A percentile compares a stretch with the other conserved stretches of the same genome.
phyloP scores from a whole-genome alignment of 2,329 filamentous ascomycete genomes.

The Exophiala sideris region DNA sequence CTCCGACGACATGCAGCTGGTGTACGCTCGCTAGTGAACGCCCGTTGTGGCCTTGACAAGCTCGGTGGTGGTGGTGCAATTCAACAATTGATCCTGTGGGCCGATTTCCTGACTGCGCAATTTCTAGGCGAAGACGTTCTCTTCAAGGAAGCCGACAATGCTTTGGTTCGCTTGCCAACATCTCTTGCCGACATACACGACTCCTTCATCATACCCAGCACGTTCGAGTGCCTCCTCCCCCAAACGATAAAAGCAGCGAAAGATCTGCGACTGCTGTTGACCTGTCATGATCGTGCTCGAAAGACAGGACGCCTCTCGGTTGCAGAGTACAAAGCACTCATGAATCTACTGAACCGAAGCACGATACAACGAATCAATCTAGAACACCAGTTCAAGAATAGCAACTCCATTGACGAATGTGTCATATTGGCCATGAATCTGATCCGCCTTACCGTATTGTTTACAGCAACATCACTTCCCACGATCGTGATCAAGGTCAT shows the following conservation, averaged over 20 bases:
- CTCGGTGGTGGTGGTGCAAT: slow-evolving; percentile 1
- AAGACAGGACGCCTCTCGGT: slow-evolving; percentile 2
- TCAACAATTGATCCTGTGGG: slow-evolving; percentile 10
- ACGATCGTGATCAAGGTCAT: slow-evolving; percentile 7
- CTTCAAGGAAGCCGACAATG: not conserved
- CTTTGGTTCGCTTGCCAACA: not conserved
- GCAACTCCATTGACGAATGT: slow-evolving; percentile 3
- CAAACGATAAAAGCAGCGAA: slow-evolving; percentile 5
- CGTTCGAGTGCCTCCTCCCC: not conserved
- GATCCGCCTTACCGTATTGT: slow-evolving; percentile 6
- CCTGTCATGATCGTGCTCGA: slow-evolving; percentile 5
- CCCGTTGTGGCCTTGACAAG: slow-evolving; percentile 2
- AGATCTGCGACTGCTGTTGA: slow-evolving; percentile 5
- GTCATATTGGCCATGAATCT: slow-evolving; percentile 12
- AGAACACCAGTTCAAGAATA: not conserved
- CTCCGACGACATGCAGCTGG: slow-evolving; percentile 8
- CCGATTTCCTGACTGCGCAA: slow-evolving; percentile 11
- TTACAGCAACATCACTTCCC: slow-evolving; percentile 4
- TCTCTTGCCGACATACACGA: not conserved
- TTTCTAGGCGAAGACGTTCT: slow-evolving; percentile 10
- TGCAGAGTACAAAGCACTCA: slow-evolving; percentile 9
- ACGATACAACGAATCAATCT: slow-evolving; percentile 5
- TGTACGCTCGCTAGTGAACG: slow-evolving; percentile 5
- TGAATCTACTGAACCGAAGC: slow-evolving; percentile 7
- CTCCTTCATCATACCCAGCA: not conserved